These are phyloP conservation scores for Thalia dealbata DNA, from an alignment of 176 grass and related monocot genomes.

Conservation along the genomic window DNA sequence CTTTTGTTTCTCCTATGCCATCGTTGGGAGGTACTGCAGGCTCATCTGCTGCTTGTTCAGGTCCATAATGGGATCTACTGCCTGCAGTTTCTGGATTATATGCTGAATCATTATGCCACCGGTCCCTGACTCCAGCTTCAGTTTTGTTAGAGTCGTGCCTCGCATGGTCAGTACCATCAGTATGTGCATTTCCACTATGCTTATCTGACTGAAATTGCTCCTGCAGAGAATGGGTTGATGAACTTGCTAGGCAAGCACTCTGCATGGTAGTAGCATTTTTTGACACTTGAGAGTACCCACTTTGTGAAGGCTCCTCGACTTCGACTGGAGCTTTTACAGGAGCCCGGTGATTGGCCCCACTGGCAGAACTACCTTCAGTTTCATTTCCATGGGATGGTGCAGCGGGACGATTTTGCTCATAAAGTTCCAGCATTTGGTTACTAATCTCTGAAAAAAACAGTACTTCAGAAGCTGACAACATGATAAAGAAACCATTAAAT, in stretches of 20 bases:
- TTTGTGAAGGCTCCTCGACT: constrained; percentile 29
- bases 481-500: not conserved
- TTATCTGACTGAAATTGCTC: constrained; percentile 34
- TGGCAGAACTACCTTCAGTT: constrained; percentile 44
- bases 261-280: constrained; percentile 19
- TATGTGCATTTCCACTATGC: constrained; percentile 17
- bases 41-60: not conserved
- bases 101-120: not conserved
- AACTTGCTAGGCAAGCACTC: constrained; percentile 20
- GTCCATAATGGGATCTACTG: not conserved
- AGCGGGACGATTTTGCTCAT: constrained; percentile 50
- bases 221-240: constrained; percentile 15
- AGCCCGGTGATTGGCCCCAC: constrained; percentile 28
- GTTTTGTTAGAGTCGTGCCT: not conserved
- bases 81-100: not conserved
- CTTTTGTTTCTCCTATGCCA: constrained; percentile 30
- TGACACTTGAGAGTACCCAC: constrained; percentile 25
- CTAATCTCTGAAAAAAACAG: constrained; percentile 63
- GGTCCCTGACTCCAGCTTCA: not conserved
- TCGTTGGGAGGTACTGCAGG: not conserved
- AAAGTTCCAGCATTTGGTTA: constrained; percentile 93
- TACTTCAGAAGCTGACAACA: not conserved
- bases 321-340: constrained; percentile 26
- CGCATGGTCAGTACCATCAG: not conserved
- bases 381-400: constrained; percentile 47